Base-by-base conservation (phyloP, 2,329 filamentous ascomycete genomes). In the Beauveria sp. region DNA sequence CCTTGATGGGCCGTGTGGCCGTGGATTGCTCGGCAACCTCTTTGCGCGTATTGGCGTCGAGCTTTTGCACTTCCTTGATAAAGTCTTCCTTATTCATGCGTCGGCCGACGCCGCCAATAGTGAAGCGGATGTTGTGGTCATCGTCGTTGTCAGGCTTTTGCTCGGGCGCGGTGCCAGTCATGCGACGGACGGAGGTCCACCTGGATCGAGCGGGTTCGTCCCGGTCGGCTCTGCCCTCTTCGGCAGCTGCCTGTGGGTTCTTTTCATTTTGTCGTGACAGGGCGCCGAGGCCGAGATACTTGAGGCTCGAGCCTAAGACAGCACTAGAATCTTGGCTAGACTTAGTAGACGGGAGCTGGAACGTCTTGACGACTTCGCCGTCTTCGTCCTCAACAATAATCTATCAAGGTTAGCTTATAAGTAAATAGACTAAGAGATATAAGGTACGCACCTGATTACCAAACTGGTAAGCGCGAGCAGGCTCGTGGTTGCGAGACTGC, bases 351-450 rank as follows among this genome's bases (percentile, higher is more conserved):
- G 88, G 87, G 30, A 93, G 81, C 65, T 93, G 87, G 70, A 92
- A 93, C 61, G 90, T 86, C 77, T 93, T 93, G 71, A 96, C 83
- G 38, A 96, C 91, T 71, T 96, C 91, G 49, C 90, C 90, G 67
- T 93, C 87, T 72, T 90, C 88, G 64, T 96, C 90, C 75, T 96
- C 90, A 18, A 96, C 89, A 70, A 96, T 93, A 65, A 96, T 91
- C 77, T 90, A 20, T 58, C 14, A 1, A 12, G n/a, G 16, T 68
- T 78, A 69, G 77, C 71, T 45, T 8, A 10, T 22, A 38, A 38
- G 6, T 5, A 9, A 34, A 9, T 7, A 8, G 2, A 47, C 5
- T 43, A 42, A 20, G 22, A 50, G 45, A 10, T 49, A 30, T 8
- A 28, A n/a, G 20, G 3, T 51, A 72, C 82, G 72, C 78, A 86